A percentile compares a stretch with the other conserved stretches of the same genome.
phyloP scores from a whole-genome alignment of 495 filamentous ascomycete genomes.

The Penicillium malachiteum region DNA sequence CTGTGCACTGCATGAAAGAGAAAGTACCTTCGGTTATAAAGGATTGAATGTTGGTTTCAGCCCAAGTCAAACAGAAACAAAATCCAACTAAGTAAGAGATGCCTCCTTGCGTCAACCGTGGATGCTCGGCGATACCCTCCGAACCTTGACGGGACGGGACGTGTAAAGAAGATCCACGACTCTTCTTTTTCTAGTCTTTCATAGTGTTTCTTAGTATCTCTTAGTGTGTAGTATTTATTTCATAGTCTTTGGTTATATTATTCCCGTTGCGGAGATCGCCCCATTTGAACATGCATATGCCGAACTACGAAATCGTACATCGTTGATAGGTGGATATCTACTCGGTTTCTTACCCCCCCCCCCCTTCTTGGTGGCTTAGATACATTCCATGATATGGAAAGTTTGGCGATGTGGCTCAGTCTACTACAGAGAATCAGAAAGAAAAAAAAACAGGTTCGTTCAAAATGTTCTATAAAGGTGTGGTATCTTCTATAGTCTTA shows the following conservation, averaged over 20 bases:
- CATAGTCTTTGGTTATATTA: background rate
- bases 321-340: too few species aligned
- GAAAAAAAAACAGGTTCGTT: conserved; percentile 10
- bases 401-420: conserved; percentile 25
- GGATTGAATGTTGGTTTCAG: background rate
- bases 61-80: background rate
- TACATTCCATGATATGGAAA: conserved; percentile 19
- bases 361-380: conserved; percentile 17
- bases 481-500: conserved; percentile 6
- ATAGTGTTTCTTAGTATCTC: conserved; percentile 1
- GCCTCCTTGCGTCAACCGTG: conserved; percentile 40
- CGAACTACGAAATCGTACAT: too few species aligned
- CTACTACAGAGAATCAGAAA: background rate
- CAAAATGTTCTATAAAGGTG: conserved; percentile 8
- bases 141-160: conserved; percentile 52
- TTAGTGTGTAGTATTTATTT: too few species aligned
- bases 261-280: background rate
- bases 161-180: conserved; percentile 25
- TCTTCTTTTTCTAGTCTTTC: conserved; percentile 1
- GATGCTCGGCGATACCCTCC: conserved; percentile 37
- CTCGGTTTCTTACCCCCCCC: background rate
- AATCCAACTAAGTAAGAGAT: background rate
- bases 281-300: background rate
- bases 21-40: background rate
- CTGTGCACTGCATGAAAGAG: conserved; percentile 9